These are phyloP conservation scores for Collybiopsis luxurians DNA, from an alignment of 768 basidiomycete genomes.

Conservation along the genomic window DNA sequence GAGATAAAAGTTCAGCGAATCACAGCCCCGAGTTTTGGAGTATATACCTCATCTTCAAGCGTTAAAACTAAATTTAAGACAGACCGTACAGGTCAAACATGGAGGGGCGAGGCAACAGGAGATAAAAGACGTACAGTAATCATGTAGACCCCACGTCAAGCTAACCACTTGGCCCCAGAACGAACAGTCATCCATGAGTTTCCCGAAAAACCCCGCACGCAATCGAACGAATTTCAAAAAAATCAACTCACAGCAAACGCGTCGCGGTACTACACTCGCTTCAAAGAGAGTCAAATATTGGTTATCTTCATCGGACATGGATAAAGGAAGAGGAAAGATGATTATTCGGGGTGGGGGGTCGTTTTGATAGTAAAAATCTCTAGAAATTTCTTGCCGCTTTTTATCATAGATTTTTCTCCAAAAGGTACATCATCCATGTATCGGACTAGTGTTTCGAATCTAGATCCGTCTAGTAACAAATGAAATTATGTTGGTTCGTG, in stretches of 20 bases:
- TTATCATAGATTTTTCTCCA: too few species aligned
- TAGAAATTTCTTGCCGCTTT: too few species aligned
- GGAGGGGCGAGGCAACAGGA: background rate
- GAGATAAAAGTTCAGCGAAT: background rate
- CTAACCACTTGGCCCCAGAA: constrained; percentile 23
- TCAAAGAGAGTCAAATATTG: constrained; percentile 10
- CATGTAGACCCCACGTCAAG: constrained; percentile 36
- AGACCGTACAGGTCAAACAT: background rate
- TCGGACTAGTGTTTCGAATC: too few species aligned
- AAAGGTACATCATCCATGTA: too few species aligned
- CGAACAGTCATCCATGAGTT: background rate
- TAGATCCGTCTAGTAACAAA: too few species aligned
- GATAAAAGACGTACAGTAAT: constrained; percentile 26
- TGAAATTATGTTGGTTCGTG: too few species aligned
- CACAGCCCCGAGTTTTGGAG: background rate
- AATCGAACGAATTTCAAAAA: too few species aligned
- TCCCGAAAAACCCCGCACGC: too few species aligned
- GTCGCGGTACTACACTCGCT: constrained; percentile 17
- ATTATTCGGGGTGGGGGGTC: background rate
- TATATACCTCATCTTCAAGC: constrained; percentile 30
- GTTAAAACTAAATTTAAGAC: constrained; percentile 22
- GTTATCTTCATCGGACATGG: constrained; percentile 3
- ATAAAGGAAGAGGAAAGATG: background rate
- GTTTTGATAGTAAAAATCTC: too few species aligned
- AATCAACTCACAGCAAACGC: constrained; percentile 16